Base-by-base conservation (phyloP, 257 asterid species). In the Przewalskia tangutica region DNA sequence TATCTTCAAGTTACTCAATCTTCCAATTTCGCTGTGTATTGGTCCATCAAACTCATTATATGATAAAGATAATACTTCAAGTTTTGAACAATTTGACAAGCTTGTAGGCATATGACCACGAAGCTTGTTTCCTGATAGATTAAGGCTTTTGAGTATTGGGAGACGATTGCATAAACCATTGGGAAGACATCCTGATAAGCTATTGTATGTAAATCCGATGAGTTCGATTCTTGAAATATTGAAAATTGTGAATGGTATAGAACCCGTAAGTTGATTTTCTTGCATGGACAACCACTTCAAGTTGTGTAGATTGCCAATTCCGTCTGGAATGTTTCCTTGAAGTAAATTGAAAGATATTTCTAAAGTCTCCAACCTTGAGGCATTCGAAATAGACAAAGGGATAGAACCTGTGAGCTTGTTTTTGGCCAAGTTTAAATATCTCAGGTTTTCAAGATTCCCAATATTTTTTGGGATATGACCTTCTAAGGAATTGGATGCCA, bases 401-500 rank as follows among this genome's bases (percentile, higher is more conserved):
- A 79, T 34, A 13, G 76, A 46, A 2, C 73, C 73, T 11, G 3
- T 6, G 42, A 65, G 42, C 46, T 23, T 40, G 42, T 65, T 68
- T 7, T 6, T 18, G 1, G 5, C 0, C 51, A 68, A 40, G 54
- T 16, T 10, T 36, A 40, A 46, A 6, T 1, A 0, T 1, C 20
- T 68, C 0, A 68, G 20, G 11, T 7, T 56, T 68, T 4, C 3
- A 5, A 40, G 32, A 16, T 18, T 4, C 3, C 77, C 46, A 32
- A 82, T 65, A 27, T 56, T 83, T 7, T 11, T 6, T 77, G 80
- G 83, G 36, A 81, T 68, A 67, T 67, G 70, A 46, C 87, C 87
- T 4, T 17, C 60, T 17, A 59, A 16, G 14, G 65, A 78, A 40
- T n/a, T 77, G 27, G 17, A 63, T 44, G 14, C 63, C 55, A 84